These are phyloP conservation scores for Pelargonium australe DNA, from an alignment of 441 rosid species.

Conservation along the genomic window DNA sequence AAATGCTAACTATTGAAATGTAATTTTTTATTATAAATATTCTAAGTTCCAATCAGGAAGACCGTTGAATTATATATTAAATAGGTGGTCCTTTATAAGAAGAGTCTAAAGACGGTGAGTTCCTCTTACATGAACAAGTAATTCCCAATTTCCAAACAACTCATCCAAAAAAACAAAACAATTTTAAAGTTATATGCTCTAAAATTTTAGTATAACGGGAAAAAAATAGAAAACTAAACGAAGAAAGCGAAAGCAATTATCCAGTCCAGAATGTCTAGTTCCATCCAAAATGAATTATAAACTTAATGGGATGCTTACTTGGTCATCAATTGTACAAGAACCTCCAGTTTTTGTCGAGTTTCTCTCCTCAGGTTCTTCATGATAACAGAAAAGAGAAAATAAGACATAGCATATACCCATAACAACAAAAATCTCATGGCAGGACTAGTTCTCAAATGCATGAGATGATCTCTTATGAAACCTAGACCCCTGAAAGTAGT, in stretches of 20 bases:
- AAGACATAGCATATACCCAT: conserved; percentile 15
- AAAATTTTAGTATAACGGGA: neutral
- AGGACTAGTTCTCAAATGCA: neutral
- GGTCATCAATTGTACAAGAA: conserved; percentile 33
- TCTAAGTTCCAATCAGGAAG: neutral
- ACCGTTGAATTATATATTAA: neutral
- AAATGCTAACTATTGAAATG: neutral
- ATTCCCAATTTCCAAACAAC: neutral
- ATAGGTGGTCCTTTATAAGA: neutral
- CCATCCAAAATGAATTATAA: neutral
- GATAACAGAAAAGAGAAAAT: conserved; percentile 18
- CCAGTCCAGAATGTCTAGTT: neutral
- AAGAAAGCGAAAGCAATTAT: conserved; percentile 4
- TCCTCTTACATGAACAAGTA: neutral
- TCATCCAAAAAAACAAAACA: neutral
- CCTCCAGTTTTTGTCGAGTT: conserved; percentile 20
- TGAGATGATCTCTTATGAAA: neutral
- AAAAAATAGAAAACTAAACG: neutral
- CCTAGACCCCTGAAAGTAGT: neutral
- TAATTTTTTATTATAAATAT: neutral
- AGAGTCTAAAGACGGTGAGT: neutral
- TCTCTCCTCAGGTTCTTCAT: conserved; percentile 31
- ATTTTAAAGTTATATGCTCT: neutral
- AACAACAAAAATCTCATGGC: conserved; percentile 1
- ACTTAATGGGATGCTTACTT: conserved; percentile 28